Percentiles rank a stretch among this genome's conserved stretches.
Conservation (phyloP, 164 flowering plant genomes). For the Annona cherimola region DNA sequence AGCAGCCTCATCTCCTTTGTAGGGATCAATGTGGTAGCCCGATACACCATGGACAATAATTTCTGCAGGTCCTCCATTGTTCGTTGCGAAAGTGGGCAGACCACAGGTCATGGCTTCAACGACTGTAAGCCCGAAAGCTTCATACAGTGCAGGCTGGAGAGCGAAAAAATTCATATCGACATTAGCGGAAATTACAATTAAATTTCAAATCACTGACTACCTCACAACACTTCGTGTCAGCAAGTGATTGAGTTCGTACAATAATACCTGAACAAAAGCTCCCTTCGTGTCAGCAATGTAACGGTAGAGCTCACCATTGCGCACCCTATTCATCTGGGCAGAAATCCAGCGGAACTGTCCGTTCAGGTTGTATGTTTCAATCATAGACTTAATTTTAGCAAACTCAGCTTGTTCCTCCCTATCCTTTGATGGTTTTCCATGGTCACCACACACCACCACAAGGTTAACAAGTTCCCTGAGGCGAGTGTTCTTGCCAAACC, state of each 20-base stretch:
- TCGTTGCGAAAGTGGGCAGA: conserved; percentile 88
- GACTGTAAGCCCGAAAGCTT: conserved; percentile 95
- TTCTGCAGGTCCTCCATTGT: conserved; percentile 92
- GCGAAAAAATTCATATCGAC: background rate
- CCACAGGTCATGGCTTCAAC: conserved; percentile 98
- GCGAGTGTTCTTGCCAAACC: conserved; percentile 70
- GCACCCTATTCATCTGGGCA: conserved; percentile 92
- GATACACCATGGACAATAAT: conserved; percentile 90
- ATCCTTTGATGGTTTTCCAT: conserved; percentile 90
- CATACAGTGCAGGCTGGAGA: conserved; percentile 75
- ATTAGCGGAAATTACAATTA: background rate
- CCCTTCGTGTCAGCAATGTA: conserved; percentile 85
- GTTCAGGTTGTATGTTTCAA: conserved; percentile 73
- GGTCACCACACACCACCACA: conserved; percentile 92
- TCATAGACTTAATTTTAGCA: conserved; percentile 76
- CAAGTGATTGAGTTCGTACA: background rate
- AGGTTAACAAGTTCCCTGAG: conserved; percentile 84
- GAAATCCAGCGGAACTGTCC: conserved; percentile 98
- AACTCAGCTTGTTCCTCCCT: conserved; percentile 80
- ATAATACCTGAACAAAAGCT: conserved; percentile 56
- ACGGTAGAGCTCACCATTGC: conserved; percentile 96
- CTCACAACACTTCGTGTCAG: too few species aligned
- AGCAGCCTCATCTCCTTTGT: conserved; percentile 85
- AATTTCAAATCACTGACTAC: too few species aligned
- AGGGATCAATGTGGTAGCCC: conserved; percentile 96